Evolutionary conservation across 2,329 filamentous ascomycete genomes (phyloP).

Genomic region (Tolypocladium guangdongense): DNA sequence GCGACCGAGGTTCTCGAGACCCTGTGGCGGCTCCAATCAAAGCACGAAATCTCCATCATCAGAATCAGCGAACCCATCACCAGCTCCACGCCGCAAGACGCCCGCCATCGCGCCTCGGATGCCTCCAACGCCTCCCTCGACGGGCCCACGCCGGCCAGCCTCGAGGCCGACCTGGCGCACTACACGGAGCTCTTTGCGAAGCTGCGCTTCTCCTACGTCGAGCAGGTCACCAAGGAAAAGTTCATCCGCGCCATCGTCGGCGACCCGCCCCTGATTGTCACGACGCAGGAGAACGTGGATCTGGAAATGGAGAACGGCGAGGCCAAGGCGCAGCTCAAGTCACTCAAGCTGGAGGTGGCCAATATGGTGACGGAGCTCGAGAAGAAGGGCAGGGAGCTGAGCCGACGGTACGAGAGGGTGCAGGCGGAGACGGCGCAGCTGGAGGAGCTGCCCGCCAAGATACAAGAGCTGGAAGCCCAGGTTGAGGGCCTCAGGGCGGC

Average conservation of each 20-base stretch:
- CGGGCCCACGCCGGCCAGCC: constrained; percentile 59
- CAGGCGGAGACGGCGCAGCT: constrained; percentile 36
- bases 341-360: constrained; percentile 68
- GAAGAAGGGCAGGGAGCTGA: constrained; percentile 46
- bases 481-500: constrained; percentile 33
- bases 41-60: constrained; percentile 61
- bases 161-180: constrained; percentile 76
- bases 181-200: constrained; percentile 96
- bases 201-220: constrained; percentile 91
- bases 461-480: constrained; percentile 34
- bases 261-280: constrained; percentile 78
- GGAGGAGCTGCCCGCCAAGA: constrained; percentile 39
- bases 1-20: constrained; percentile 32
- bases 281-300: constrained; percentile 68
- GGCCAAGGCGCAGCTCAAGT: constrained; percentile 66
- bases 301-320: constrained; percentile 58
- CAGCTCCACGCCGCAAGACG: constrained; percentile 30
- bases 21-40: constrained; percentile 42
- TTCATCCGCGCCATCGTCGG: constrained; percentile 89
- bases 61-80: constrained; percentile 66
- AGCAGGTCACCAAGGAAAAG: constrained; percentile 97
- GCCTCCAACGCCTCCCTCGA: constrained; percentile 55
- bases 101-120: constrained; percentile 55
- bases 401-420: constrained; percentile 39
- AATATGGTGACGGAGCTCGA: constrained; percentile 66